Evolutionary conservation across 768 basidiomycete species (phyloP), one percentile per base, ranked within the genome.

Genomic region (Candolleomyces efflorescens): DNA sequence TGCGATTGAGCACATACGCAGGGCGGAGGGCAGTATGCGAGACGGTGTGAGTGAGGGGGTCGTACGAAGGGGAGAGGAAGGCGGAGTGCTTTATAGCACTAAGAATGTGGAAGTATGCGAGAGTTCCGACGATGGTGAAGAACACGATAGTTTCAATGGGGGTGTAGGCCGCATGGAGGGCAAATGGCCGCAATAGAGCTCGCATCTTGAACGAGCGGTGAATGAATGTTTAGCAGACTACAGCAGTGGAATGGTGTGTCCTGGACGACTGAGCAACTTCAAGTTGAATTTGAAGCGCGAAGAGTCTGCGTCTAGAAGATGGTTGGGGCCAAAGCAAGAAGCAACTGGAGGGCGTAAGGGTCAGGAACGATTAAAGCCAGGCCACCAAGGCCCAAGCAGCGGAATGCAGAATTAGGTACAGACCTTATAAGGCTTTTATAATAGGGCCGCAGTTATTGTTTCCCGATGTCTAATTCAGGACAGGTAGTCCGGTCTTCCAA

Each of bases 101-200:
- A 59, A 99, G 82, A 63, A 97, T 81, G 67, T 96, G 94, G 71
- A 98, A 97, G 72, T 98, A 98, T 48, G 92, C 90, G 53, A 98
- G 82, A 0, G 97, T 98, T 20, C 90, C 89, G 59, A 95, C 70
- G 66, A 94, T 84, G 70, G 87, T 92, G 77, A 92, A 89, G 69
- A 86, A 84, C 56, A 97, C 94, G 62, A 97, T 93, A 7, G 90
- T 89, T 67, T 98, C 95, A 61, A 92, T 90, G 50, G 90, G 90
- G 4, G 78, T 85, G 69, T 84, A 84, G 15, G 87, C 87, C 1
- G 89, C 85, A 61, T 87, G 86, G 13, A 80, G 80, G 4, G 88
- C 88, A 62, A 92, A 76, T 1, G 88, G 86, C 44, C 86, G 76
- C 39, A 89, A 75, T 26, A 89, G 63, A 11, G 84, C 80, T 57